These are phyloP conservation scores for Proliferodiscus dingleyae DNA, from an alignment of 2,329 filamentous ascomycete species.

Conservation along the genomic window DNA sequence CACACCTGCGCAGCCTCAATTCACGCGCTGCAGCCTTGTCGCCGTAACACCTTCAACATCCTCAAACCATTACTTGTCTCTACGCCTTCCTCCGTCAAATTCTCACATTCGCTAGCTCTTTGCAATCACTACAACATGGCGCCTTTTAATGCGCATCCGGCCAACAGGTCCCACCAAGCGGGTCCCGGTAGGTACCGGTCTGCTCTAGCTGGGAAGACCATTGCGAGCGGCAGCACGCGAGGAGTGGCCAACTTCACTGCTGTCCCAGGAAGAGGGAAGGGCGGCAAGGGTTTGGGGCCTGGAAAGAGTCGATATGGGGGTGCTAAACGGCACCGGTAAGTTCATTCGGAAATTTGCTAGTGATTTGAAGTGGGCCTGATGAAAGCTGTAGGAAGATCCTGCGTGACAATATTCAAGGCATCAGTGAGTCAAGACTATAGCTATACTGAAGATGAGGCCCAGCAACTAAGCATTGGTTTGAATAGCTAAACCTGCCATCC, in stretches of 20 bases:
- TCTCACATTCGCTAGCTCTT: too few species aligned
- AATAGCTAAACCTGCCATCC: slow-evolving; percentile 4
- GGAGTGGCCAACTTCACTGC: not conserved
- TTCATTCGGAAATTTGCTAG: too few species aligned
- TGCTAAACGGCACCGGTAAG: slow-evolving; percentile 7
- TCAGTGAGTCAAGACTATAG: slow-evolving; percentile 40
- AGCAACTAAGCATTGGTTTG: not conserved
- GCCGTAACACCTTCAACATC: too few species aligned
- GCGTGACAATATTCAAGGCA: slow-evolving; percentile 43
- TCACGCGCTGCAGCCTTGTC: too few species aligned
- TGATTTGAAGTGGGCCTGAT: too few species aligned
- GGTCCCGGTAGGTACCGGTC: too few species aligned
- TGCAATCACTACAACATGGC: too few species aligned
- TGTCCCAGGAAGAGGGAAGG: slow-evolving; percentile 14
- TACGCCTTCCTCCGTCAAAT: too few species aligned
- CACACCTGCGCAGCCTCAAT: too few species aligned
- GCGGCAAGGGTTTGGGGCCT: slow-evolving; percentile 6
- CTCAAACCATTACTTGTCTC: too few species aligned
- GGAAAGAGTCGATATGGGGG: not conserved
- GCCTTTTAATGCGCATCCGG: too few species aligned
- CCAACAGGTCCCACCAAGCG: too few species aligned
- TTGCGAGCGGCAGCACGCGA: not conserved
- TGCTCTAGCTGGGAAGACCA: not conserved
- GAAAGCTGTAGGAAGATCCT: slow-evolving; percentile 40
- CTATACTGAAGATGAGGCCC: not conserved